phyloP scores from a whole-genome alignment of 139 green algal species.

The Zygnema cylindricum region DNA sequence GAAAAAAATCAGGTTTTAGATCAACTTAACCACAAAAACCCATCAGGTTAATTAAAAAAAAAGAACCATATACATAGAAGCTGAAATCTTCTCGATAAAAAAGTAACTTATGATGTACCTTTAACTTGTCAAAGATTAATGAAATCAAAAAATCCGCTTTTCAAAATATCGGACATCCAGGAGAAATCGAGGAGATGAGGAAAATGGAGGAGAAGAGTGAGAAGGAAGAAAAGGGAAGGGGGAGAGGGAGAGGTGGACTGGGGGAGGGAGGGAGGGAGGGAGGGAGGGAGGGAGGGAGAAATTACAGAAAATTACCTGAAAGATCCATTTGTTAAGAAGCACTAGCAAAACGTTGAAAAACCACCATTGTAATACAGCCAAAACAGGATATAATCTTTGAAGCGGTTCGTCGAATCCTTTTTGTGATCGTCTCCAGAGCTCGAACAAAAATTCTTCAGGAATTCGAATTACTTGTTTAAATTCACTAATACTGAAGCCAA shows the following conservation, averaged over 20 bases:
- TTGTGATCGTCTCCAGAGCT: not conserved
- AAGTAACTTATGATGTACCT: not conserved
- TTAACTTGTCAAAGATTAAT: not conserved
- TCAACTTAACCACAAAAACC: no score
- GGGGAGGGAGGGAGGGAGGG: not conserved
- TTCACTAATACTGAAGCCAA: no score
- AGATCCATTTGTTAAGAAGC: constrained; percentile 58
- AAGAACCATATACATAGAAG: no score
- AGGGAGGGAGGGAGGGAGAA: not conserved
- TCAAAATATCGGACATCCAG: not conserved
- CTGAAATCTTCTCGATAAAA: not conserved
- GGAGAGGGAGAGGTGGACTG: not conserved
- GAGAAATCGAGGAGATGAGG: not conserved
- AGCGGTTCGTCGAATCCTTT: not conserved
- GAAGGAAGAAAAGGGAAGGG: not conserved
- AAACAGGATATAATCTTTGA: constrained; percentile 13
- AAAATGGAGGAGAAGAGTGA: not conserved
- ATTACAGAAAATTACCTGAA: constrained; percentile 34
- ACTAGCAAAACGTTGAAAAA: constrained; percentile 55
- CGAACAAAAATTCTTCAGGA: not conserved
- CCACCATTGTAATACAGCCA: constrained; percentile 58
- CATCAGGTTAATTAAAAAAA: no score
- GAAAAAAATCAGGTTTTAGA: no score
- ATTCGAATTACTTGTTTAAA: no score
- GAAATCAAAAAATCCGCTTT: not conserved